These are phyloP conservation scores for Leccinum fibrillosum DNA, from an alignment of 768 basidiomycete species.

Conservation along the genomic window DNA sequence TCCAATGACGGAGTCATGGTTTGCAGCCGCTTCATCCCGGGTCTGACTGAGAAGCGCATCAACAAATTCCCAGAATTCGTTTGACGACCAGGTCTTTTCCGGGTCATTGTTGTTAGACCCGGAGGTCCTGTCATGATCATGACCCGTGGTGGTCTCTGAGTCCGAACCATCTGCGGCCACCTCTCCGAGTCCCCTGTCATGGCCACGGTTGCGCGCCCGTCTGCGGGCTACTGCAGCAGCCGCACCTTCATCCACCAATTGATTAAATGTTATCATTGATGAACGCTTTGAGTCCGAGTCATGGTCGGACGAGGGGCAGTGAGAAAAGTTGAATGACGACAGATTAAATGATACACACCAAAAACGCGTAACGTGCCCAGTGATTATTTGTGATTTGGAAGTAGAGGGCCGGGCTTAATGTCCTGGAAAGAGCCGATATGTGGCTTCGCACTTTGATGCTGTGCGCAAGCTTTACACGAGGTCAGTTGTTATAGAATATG, in stretches of 20 bases:
- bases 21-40: no score
- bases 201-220: neutral
- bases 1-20: no score
- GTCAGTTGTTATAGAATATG: neutral
- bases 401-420: neutral
- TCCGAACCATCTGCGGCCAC: neutral
- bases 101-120: no score
- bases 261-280: neutral
- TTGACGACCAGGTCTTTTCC: no score
- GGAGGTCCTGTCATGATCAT: neutral
- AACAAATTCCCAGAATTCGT: no score
- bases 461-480: neutral
- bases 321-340: neutral
- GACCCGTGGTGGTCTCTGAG: neutral
- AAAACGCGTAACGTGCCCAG: neutral
- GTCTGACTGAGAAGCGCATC: no score
- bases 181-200: neutral
- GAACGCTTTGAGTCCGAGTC: neutral
- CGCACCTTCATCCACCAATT: neutral
- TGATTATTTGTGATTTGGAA: neutral
- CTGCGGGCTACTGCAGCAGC: neutral
- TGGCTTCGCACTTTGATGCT: neutral
- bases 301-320: neutral
- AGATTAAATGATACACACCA: neutral
- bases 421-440: neutral